Percentiles rank a stretch among this genome's conserved stretches.
phyloP scores from a whole-genome alignment of 352 stramenopile species.

The Pythium aquatile region DNA sequence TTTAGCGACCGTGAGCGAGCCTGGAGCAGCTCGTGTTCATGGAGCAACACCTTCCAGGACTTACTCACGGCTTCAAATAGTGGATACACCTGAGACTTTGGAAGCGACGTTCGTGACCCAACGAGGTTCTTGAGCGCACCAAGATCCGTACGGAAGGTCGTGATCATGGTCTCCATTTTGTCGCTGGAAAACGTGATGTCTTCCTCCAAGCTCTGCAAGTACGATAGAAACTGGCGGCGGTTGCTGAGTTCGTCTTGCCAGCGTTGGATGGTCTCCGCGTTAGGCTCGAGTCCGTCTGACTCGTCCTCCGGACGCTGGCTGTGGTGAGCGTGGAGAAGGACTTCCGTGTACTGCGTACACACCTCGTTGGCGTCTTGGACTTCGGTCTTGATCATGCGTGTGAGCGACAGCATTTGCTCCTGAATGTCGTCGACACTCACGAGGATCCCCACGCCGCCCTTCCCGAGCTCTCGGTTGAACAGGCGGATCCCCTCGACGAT shows the following conservation, averaged over 20 bases:
- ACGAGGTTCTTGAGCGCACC: slow-evolving; percentile 81
- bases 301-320: slow-evolving; percentile 37
- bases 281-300: slow-evolving; percentile 22
- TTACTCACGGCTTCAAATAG: slow-evolving; percentile 89
- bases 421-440: slow-evolving; percentile 60
- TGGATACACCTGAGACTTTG: slow-evolving; percentile 94
- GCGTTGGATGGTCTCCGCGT: slow-evolving; percentile 45
- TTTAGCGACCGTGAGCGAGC: slow-evolving; percentile 65
- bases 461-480: slow-evolving; percentile 91
- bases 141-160: slow-evolving; percentile 71
- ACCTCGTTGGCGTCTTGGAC: slow-evolving; percentile 64
- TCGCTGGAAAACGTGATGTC: slow-evolving; percentile 83
- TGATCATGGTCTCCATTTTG: slow-evolving; percentile 72
- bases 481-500: slow-evolving; percentile 93
- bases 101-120: slow-evolving; percentile 79
- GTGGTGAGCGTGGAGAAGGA: slow-evolving; percentile 76
- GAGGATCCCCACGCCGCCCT: slow-evolving; percentile 80
- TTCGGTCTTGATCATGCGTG: slow-evolving; percentile 53
- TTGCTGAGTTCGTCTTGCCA: slow-evolving; percentile 94
- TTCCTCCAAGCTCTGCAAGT: slow-evolving; percentile 90
- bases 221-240: slow-evolving; percentile 89
- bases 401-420: slow-evolving; percentile 45
- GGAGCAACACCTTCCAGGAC: slow-evolving; percentile 80
- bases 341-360: slow-evolving; percentile 80
- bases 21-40: slow-evolving; percentile 71